phyloP scores from a whole-genome alignment of 768 basidiomycete genomes.

The Pleurotus platypus region DNA sequence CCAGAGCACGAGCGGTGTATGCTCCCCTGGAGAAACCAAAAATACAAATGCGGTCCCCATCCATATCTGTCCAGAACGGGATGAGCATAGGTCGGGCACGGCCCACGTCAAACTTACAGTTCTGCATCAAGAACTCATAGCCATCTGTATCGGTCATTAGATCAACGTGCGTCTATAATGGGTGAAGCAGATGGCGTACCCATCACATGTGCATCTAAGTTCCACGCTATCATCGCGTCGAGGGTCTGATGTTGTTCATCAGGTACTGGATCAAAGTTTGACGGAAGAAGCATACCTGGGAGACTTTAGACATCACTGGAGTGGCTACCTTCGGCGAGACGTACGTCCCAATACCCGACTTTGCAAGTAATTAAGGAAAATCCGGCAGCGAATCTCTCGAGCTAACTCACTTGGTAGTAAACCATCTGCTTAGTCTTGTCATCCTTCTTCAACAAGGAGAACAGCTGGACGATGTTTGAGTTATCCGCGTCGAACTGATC shows the following conservation, averaged over 20 bases:
- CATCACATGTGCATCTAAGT: conserved; percentile 47
- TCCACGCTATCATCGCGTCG: conserved; percentile 48
- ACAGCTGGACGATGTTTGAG: conserved; percentile 51
- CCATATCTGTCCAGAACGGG: conserved; percentile 38
- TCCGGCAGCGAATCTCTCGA: neutral
- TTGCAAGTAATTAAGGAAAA: neutral
- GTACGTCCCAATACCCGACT: conserved; percentile 23
- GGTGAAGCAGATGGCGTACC: conserved; percentile 21
- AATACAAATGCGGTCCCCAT: conserved; percentile 58
- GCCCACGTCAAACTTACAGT: conserved; percentile 60
- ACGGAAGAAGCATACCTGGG: conserved; percentile 26
- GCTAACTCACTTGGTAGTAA: conserved; percentile 47
- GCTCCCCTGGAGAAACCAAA: conserved; percentile 71
- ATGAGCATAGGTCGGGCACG: conserved; percentile 22
- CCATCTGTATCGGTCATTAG: neutral
- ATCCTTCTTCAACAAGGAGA: conserved; percentile 49
- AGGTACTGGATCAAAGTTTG: neutral
- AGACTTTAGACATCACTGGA: conserved; percentile 31
- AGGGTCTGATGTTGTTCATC: conserved; percentile 26
- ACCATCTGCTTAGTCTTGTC: conserved; percentile 50
- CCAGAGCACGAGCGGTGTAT: conserved; percentile 55
- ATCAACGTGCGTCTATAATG: neutral
- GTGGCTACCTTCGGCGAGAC: conserved; percentile 32
- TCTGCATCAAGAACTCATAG: conserved; percentile 25
- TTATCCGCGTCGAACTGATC: conserved; percentile 51